Evolutionary conservation across 23 red algal genomes (phyloP).

Genomic region (Gracilaria domingensis): DNA sequence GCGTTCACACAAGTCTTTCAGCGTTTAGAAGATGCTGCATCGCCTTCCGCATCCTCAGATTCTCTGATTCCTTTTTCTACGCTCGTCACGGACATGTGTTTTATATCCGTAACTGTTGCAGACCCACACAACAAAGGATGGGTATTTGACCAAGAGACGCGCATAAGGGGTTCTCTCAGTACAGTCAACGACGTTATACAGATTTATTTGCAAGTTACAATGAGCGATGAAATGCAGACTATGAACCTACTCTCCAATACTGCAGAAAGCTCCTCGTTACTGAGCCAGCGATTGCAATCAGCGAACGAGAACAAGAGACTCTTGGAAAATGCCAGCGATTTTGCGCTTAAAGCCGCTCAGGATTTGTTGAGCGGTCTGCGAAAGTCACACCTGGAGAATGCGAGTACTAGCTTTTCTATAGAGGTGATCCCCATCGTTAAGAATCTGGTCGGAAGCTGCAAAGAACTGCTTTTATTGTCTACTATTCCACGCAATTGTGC

Average conservation of each 20-base stretch:
- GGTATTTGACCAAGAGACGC: conserved; percentile 16
- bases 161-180: neutral
- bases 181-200: neutral
- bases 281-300: neutral
- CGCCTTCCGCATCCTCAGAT: neutral
- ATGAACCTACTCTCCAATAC: neutral
- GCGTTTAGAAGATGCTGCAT: neutral
- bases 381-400: neutral
- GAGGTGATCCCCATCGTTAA: neutral
- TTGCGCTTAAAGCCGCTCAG: conserved; percentile 45
- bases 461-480: conserved; percentile 22
- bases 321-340: conserved; percentile 44
- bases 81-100: neutral
- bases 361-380: conserved; percentile 22
- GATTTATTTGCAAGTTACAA: neutral
- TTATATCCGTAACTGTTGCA: conserved; percentile 13
- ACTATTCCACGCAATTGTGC: conserved; percentile 47
- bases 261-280: neutral
- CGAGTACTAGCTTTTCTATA: no score
- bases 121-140: neutral
- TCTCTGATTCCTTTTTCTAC: neutral
- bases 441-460: conserved; percentile 39
- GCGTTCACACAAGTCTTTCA: conserved; percentile 22
- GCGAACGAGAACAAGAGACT: neutral
- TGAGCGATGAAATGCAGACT: neutral